Conservation (phyloP, 805 yeast genomes). For the Isabelozyma pseudorhagii region DNA sequence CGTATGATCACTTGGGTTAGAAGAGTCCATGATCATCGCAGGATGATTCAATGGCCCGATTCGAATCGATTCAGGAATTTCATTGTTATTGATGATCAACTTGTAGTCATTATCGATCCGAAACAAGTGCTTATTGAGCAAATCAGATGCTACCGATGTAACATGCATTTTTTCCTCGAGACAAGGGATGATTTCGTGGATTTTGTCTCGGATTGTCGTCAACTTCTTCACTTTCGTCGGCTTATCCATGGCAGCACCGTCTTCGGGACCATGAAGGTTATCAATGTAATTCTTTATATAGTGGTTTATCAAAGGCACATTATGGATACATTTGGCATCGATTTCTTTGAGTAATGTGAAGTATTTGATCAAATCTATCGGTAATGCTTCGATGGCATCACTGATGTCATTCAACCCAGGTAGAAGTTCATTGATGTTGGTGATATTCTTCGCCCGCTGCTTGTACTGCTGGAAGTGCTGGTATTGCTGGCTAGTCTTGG, state of each 20-base stretch:
- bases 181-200: conserved; percentile 80
- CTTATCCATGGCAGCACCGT: neutral
- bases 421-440: conserved; percentile 34
- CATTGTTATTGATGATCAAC: conserved; percentile 64
- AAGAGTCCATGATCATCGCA: conserved; percentile 69
- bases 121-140: conserved; percentile 61
- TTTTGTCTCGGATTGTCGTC: conserved; percentile 39
- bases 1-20: conserved; percentile 41
- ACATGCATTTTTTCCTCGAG: conserved; percentile 97
- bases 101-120: conserved; percentile 82
- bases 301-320: conserved; percentile 63
- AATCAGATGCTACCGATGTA: conserved; percentile 84
- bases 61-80: conserved; percentile 77
- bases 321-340: conserved; percentile 85
- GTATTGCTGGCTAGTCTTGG: conserved; percentile 7
- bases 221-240: conserved; percentile 26
- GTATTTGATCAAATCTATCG: conserved; percentile 76
- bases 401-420: conserved; percentile 91
- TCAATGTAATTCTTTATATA: conserved; percentile 48
- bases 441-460: conserved; percentile 29
- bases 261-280: conserved; percentile 10
- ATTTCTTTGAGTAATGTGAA: conserved; percentile 87
- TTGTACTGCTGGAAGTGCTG: conserved; percentile 29
- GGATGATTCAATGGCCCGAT: conserved; percentile 85
- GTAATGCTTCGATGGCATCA: conserved; percentile 89